Evolutionary conservation across 352 stramenopile species (phyloP).

Genomic region (Globisporangium megalacanthum): DNA sequence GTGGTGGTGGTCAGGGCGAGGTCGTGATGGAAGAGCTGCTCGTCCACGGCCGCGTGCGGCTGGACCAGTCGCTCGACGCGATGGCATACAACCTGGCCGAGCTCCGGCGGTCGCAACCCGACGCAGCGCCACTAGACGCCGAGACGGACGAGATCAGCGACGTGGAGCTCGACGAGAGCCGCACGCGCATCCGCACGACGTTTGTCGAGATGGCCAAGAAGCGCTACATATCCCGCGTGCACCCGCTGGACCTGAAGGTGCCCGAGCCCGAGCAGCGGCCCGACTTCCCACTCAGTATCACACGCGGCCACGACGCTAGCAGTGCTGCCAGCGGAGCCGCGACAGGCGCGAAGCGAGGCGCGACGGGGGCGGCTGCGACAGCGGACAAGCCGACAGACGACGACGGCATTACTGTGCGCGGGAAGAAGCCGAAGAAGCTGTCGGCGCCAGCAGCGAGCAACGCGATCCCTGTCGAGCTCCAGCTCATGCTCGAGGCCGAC

Average conservation of each 20-base stretch:
- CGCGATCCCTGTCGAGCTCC: constrained; percentile 71
- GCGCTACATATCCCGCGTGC: constrained; percentile 80
- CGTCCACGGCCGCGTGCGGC: constrained; percentile 72
- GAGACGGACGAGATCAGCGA: constrained; percentile 57
- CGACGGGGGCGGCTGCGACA: not conserved
- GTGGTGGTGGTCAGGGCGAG: constrained; percentile 31
- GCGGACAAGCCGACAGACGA: constrained; percentile 19
- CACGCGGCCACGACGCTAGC: constrained; percentile 31
- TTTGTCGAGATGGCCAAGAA: constrained; percentile 89
- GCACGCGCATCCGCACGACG: constrained; percentile 43
- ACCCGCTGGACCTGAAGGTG: constrained; percentile 76
- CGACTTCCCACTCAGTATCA: constrained; percentile 63
- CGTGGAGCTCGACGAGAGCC: constrained; percentile 65
- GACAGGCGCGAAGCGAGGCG: constrained; percentile 3
- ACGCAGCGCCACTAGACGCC: constrained; percentile 9
- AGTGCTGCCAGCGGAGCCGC: not conserved
- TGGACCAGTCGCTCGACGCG: constrained; percentile 79
- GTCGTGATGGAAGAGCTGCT: constrained; percentile 88
- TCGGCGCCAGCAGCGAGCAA: constrained; percentile 26
- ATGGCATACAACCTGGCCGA: constrained; percentile 82
- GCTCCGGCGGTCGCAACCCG: constrained; percentile 31
- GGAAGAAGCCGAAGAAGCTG: constrained; percentile 48
- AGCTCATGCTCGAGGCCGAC: constrained; percentile 83
- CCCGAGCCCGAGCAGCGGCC: constrained; percentile 48
- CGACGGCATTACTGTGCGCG: constrained; percentile 72